Percentiles rank a stretch among this genome's conserved stretches.
Evolutionary conservation across 1,139 yeast species (phyloP).

Genomic region (Blastobotrys proliferans): DNA sequence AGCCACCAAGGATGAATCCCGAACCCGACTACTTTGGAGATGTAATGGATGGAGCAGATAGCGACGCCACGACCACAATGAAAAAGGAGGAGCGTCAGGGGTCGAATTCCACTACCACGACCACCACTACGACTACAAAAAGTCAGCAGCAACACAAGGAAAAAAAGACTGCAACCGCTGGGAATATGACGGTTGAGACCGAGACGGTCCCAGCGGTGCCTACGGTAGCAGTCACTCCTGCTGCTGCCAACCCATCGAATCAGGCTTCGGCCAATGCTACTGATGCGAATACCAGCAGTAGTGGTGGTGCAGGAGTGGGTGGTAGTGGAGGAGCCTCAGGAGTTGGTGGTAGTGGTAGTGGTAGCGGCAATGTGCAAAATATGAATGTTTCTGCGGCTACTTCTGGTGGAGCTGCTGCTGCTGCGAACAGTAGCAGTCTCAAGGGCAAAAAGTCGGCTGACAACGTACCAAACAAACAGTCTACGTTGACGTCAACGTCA

Average conservation of each 20-base stretch:
- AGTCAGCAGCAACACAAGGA: not conserved
- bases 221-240: slow-evolving; percentile 31
- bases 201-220: slow-evolving; percentile 41
- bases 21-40: no score
- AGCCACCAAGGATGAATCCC: no score
- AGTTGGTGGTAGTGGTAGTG: no score
- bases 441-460: slow-evolving; percentile 32
- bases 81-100: not conserved
- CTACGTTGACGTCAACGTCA: slow-evolving; percentile 13
- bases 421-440: slow-evolving; percentile 6
- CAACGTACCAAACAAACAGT: slow-evolving; percentile 25
- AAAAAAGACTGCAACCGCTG: slow-evolving; percentile 5
- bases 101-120: slow-evolving; percentile 1
- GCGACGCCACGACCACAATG: no score
- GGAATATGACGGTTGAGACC: slow-evolving; percentile 40
- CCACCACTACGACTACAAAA: not conserved
- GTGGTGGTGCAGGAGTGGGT: no score
- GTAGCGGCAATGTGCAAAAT: no score
- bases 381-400: no score
- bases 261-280: no score
- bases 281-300: no score
- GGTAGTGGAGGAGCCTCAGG: no score
- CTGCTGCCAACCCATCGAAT: slow-evolving; percentile 17
- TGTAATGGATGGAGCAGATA: no score
- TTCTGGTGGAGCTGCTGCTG: no score